phyloP scores from a whole-genome alignment of 306 rosid species.

The Vachellia pachyceras region DNA sequence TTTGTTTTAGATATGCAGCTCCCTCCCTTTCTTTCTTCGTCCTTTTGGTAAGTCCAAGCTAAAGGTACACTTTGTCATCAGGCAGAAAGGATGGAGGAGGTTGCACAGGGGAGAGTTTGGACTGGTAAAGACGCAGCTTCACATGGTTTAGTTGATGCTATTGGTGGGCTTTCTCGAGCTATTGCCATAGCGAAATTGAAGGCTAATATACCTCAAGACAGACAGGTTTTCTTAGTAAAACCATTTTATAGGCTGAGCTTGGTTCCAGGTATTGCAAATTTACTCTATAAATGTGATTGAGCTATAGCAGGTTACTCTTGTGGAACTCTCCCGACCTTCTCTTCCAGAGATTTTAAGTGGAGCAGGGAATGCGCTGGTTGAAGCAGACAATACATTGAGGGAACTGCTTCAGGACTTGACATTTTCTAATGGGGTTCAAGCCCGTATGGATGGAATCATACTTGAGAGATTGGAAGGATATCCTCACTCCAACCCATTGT shows the following conservation, averaged over 20 bases:
- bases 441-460: constrained; percentile 86
- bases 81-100: constrained; percentile 89
- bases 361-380: constrained; percentile 58
- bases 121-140: constrained; percentile 84
- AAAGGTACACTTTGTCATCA: constrained; percentile 40
- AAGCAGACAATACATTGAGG: constrained; percentile 69
- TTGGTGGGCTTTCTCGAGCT: constrained; percentile 94
- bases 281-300: constrained; percentile 31
- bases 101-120: constrained; percentile 98
- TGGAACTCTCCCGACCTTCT: constrained; percentile 86
- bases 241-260: constrained; percentile 24
- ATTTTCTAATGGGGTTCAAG: constrained; percentile 81
- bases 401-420: constrained; percentile 63
- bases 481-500: constrained; percentile 61
- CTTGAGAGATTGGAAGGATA: constrained; percentile 72
- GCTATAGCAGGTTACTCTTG: constrained; percentile 70
- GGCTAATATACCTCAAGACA: constrained; percentile 90
- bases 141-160: constrained; percentile 84
- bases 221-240: constrained; percentile 50
- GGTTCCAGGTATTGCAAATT: constrained; percentile 12
- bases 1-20: constrained; percentile 11
- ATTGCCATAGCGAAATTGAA: constrained; percentile 86
- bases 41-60: constrained; percentile 26
- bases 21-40: neutral
- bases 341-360: constrained; percentile 73